A percentile compares a stretch with the other conserved stretches of the same genome.
These are phyloP conservation scores for Aspergillus novofumigatus DNA, from an alignment of 2,329 filamentous ascomycete species.

Conservation along the genomic window DNA sequence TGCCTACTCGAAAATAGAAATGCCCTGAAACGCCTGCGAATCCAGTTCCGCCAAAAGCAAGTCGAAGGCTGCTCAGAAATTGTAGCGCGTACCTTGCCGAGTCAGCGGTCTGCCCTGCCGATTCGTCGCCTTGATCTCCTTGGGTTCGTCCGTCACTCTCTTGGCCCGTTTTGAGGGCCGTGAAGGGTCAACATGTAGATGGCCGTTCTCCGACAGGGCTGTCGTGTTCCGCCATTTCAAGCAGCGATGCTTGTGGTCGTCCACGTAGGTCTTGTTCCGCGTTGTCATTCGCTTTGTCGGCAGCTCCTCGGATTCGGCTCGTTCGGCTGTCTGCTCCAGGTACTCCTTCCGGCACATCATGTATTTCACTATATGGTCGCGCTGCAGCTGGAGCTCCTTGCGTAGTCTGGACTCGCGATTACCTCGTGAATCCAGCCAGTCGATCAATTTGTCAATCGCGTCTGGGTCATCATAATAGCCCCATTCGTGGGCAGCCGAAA, in stretches of 20 bases:
- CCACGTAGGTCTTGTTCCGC: conserved; percentile 57
- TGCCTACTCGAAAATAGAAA: conserved; percentile 4
- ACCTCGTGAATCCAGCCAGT: conserved; percentile 84
- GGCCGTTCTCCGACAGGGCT: conserved; percentile 55
- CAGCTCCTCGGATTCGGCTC: conserved; percentile 44
- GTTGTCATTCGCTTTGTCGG: conserved; percentile 57
- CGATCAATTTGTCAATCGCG: conserved; percentile 71
- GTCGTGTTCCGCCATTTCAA: conserved; percentile 63
- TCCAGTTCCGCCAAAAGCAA: conserved; percentile 2
- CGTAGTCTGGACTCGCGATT: conserved; percentile 80
- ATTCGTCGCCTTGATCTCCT: conserved; percentile 40
- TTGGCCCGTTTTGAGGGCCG: conserved; percentile 49
- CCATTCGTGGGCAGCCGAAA: conserved; percentile 78
- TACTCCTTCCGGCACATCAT: conserved; percentile 80
- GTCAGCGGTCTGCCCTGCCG: conserved; percentile 48
- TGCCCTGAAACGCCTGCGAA: not conserved
- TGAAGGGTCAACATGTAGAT: conserved; percentile 58
- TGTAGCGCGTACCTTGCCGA: conserved; percentile 49
- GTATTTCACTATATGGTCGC: conserved; percentile 68
- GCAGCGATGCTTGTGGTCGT: conserved; percentile 56
- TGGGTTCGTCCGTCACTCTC: conserved; percentile 38
- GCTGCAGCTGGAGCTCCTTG: conserved; percentile 77
- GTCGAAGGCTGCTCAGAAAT: conserved; percentile 29
- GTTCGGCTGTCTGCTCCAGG: conserved; percentile 52
- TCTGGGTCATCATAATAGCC: conserved; percentile 82